Evolutionary conservation across 2,329 filamentous ascomycete genomes (phyloP).

Genomic region (Chaetothyriales sp.): DNA sequence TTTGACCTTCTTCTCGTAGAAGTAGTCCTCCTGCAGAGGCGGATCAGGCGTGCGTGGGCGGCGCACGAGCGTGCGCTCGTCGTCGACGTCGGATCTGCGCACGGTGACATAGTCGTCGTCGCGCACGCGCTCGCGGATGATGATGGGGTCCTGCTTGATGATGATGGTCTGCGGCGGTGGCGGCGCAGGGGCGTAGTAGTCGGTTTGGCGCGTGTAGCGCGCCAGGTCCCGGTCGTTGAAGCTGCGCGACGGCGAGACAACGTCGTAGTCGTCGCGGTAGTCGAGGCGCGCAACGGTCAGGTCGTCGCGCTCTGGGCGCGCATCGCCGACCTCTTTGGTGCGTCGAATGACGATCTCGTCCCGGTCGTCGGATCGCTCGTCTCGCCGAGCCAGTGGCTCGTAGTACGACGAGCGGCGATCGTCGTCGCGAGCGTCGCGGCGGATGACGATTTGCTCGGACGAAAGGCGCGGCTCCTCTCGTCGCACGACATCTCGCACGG

Average conservation of each 20-base stretch:
- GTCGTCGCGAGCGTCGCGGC: slow-evolving; percentile 12
- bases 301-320: slow-evolving; percentile 39
- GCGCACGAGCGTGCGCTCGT: slow-evolving; percentile 27
- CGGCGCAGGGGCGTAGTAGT: slow-evolving; percentile 35
- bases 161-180: slow-evolving; percentile 34
- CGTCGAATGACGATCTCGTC: slow-evolving; percentile 33
- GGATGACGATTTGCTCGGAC: slow-evolving; percentile 15
- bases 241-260: slow-evolving; percentile 21
- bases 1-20: slow-evolving; percentile 19
- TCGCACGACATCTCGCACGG: slow-evolving; percentile 20
- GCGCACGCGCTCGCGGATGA: slow-evolving; percentile 39
- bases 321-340: slow-evolving; percentile 36
- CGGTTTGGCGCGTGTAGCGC: slow-evolving; percentile 39
- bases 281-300: slow-evolving; percentile 21
- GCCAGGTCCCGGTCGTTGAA: slow-evolving; percentile 31
- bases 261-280: slow-evolving; percentile 32
- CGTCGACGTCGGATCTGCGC: slow-evolving; percentile 43
- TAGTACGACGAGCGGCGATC: slow-evolving; percentile 21
- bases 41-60: slow-evolving; percentile 13
- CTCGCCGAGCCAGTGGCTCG: slow-evolving; percentile 19
- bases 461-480: slow-evolving; percentile 12
- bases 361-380: slow-evolving; percentile 23
- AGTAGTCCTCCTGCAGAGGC: slow-evolving; percentile 18
- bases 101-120: slow-evolving; percentile 48
- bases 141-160: slow-evolving; percentile 43